phyloP scores from a whole-genome alignment of 768 basidiomycete species.

The Leccinum subgranulosum region DNA sequence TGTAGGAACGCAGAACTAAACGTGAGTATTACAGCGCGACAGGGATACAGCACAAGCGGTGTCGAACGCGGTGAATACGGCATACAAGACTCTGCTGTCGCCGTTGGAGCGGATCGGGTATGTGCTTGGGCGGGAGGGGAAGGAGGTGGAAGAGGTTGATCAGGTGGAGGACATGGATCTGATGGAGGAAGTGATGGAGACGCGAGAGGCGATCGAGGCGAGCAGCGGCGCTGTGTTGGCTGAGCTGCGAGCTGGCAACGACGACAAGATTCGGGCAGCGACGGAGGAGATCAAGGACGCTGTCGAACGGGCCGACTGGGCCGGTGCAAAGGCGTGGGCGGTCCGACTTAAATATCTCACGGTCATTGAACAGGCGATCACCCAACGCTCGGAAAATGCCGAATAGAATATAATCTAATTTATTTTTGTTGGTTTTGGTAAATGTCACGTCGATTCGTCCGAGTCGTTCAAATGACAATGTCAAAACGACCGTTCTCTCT shows the following conservation, averaged over 20 bases:
- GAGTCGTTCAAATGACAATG: background rate
- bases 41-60: slow-evolving; percentile 30
- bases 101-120: slow-evolving; percentile 81
- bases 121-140: slow-evolving; percentile 62
- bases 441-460: background rate
- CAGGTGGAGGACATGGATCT: slow-evolving; percentile 67
- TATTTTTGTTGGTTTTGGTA: background rate
- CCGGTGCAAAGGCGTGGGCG: slow-evolving; percentile 50
- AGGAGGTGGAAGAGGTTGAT: slow-evolving; percentile 64
- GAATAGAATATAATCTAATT: background rate
- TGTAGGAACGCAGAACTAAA: slow-evolving; percentile 6
- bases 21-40: slow-evolving; percentile 19
- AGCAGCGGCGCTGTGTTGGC: slow-evolving; percentile 49
- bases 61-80: slow-evolving; percentile 78
- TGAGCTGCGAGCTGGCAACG: slow-evolving; percentile 50
- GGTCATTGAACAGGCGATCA: slow-evolving; percentile 46
- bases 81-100: slow-evolving; percentile 70
- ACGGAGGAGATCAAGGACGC: slow-evolving; percentile 45
- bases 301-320: slow-evolving; percentile 55
- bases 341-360: slow-evolving; percentile 74
- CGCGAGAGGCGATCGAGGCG: slow-evolving; percentile 69
- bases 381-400: slow-evolving; percentile 21
- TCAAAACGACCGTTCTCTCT: slow-evolving; percentile 13
- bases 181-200: slow-evolving; percentile 76
- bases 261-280: slow-evolving; percentile 47